Percentiles rank a stretch among this genome's conserved stretches.
phyloP scores from a whole-genome alignment of 139 green algal species.

The Astrephomene gubernaculifera region DNA sequence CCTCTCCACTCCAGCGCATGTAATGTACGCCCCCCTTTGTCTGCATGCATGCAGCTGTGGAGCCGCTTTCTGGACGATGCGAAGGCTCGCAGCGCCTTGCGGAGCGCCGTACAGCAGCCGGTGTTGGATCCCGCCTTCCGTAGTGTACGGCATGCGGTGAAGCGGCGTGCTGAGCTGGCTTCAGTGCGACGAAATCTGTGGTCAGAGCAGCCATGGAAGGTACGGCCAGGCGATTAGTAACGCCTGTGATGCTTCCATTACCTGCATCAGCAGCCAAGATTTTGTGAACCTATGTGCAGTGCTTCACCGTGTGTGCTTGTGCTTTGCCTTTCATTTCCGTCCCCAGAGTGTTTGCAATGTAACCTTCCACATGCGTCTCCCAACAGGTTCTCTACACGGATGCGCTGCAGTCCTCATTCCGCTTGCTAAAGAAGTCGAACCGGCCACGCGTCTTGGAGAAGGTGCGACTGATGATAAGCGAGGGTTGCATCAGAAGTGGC shows the following conservation, averaged over 20 bases:
- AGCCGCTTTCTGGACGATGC: neutral
- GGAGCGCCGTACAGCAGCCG: conserved; percentile 24
- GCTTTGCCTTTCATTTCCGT: neutral
- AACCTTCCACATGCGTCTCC: neutral
- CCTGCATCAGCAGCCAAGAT: neutral
- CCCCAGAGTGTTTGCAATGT: too few species aligned
- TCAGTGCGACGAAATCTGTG: neutral
- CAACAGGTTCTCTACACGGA: conserved; percentile 10
- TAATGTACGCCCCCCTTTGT: too few species aligned
- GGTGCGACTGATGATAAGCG: neutral
- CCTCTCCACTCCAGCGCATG: too few species aligned
- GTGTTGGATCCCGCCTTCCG: too few species aligned
- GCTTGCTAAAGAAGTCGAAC: neutral
- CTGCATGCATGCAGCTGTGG: neutral
- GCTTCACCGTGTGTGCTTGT: neutral
- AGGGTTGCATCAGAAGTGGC: neutral
- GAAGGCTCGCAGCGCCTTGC: neutral
- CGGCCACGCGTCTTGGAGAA: neutral
- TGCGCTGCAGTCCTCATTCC: neutral
- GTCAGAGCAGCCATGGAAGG: neutral
- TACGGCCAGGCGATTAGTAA: neutral
- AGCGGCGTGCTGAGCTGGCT: neutral
- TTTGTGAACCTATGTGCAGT: neutral
- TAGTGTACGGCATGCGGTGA: too few species aligned
- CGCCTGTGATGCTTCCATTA: neutral